Base-by-base conservation (phyloP, 208 protist species). In the Wallacemonas rigidus region DNA sequence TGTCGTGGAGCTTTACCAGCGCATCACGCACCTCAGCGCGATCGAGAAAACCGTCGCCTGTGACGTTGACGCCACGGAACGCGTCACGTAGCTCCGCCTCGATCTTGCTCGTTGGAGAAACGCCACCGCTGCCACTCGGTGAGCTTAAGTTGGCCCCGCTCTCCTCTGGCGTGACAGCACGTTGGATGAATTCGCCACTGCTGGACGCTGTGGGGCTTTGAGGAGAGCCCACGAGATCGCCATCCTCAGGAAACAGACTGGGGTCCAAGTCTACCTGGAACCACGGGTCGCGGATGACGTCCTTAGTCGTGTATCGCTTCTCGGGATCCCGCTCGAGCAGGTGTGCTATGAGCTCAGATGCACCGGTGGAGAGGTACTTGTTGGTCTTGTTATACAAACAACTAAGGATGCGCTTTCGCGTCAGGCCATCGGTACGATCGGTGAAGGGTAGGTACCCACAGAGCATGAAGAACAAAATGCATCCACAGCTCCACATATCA, bases 401-500 rank as follows among this genome's bases (percentile, higher is more conserved):
- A 57, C 75, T 90, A 54, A 96, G 82, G 74, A 94, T 97, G 38
- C 87, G 84, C 73, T 91, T 93, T 35, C 94, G 86, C 14, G 91
- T 98, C n/a, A 88, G 78, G 3, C 77, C 87, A 76, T 95, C 90
- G 38, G 85, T 88, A 48, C 77, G 76, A 74, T 95, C 92, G 43
- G 89, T 98, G 78, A 99, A 99, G 54, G 98, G 98, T 11, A 99
- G 86, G 77, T 97, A 95, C 45, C 98, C 98, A 71, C 95, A 98
- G 2, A 99, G 81, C 85, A 99, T 97, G 47, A 99, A 99, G 81
- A 98, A 99, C 1, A 99, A 82, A 67, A 99, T 98, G 15, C 98
- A 97, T 38, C 98, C 98, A 57, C 97, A 98, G 72, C 93, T 98
- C 98, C 98, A 99, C 80, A 99, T 93, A 79, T 99, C 98, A 51